phyloP scores from a whole-genome alignment of 352 stramenopile species.

The Phytophthora sp. region DNA sequence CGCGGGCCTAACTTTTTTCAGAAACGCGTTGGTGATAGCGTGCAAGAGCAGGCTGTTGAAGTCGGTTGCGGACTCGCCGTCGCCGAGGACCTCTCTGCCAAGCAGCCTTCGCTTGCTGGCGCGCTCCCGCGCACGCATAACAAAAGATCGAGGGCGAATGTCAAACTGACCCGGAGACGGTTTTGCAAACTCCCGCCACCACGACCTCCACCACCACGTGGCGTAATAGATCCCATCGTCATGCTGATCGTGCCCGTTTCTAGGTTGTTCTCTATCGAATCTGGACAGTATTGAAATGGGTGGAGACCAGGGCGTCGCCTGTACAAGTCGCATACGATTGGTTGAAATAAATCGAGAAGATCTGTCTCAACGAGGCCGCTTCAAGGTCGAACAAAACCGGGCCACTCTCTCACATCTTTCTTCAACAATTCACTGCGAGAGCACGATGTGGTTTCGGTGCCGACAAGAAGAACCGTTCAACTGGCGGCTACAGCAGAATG shows the following conservation, averaged over 20 bases:
- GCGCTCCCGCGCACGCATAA: constrained; percentile 14
- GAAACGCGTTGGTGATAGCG: constrained; percentile 13
- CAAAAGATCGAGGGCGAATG: no score
- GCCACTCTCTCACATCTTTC: constrained; percentile 20
- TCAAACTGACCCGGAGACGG: no score
- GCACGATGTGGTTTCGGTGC: no score
- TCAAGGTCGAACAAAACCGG: constrained; percentile 48
- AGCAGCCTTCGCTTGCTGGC: background rate
- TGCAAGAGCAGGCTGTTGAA: constrained; percentile 33
- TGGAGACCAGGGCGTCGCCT: constrained; percentile 20
- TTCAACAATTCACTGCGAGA: constrained; percentile 31
- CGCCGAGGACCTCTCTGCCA: constrained; percentile 9
- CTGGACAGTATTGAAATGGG: constrained; percentile 12
- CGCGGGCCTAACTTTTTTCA: constrained; percentile 20
- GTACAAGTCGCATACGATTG: no score
- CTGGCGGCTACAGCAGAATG: no score
- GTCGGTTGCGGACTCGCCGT: background rate
- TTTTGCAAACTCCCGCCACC: background rate
- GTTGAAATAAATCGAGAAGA: constrained; percentile 24
- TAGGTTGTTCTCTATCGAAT: constrained; percentile 1
- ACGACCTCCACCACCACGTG: constrained; percentile 8
- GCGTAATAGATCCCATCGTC: constrained; percentile 20
- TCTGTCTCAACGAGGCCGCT: constrained; percentile 39
- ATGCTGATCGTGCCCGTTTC: constrained; percentile 26
- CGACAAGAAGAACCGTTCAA: background rate